phyloP scores from a whole-genome alignment of 495 filamentous ascomycete species.

The Penicillium soppii region DNA sequence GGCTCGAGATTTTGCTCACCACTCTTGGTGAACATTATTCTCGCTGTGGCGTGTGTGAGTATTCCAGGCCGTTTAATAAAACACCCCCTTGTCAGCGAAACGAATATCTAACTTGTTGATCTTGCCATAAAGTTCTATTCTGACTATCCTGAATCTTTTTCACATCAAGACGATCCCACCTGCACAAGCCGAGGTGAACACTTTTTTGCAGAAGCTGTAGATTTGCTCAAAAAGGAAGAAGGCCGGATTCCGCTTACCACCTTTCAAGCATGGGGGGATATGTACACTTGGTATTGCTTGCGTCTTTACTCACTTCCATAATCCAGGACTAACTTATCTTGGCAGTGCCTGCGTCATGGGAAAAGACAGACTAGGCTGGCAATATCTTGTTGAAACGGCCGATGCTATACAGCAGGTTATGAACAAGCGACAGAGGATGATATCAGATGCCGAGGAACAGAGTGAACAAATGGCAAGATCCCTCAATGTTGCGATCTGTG shows the following conservation, averaged over 20 bases:
- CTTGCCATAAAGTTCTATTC: conserved; percentile 14
- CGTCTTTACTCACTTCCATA: not conserved
- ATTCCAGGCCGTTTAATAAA: not conserved
- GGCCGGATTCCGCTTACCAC: conserved; percentile 13
- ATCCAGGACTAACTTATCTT: not conserved
- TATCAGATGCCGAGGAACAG: conserved; percentile 2
- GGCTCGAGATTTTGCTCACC: conserved; percentile 38
- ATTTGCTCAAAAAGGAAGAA: conserved; percentile 10
- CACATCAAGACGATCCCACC: conserved; percentile 10
- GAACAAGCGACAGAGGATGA: not conserved
- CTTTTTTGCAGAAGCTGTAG: conserved; percentile 16
- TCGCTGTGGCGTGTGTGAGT: conserved; percentile 38
- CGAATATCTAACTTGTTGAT: not conserved
- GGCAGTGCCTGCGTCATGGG: conserved; percentile 13
- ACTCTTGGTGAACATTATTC: conserved; percentile 44
- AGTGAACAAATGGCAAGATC: conserved; percentile 2
- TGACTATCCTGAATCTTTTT: conserved; percentile 18
- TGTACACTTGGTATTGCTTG: conserved; percentile 4
- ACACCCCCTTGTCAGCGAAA: not conserved
- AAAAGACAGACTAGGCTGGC: conserved; percentile 18
- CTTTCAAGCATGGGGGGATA: conserved; percentile 12
- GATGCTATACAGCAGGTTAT: conserved; percentile 2
- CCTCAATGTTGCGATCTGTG: conserved; percentile 1
- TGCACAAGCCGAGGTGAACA: conserved; percentile 17
- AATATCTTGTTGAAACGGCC: conserved; percentile 9